Base-by-base conservation (phyloP, 1,284 basidiomycete genomes). In the Malassezia pachydermatis region DNA sequence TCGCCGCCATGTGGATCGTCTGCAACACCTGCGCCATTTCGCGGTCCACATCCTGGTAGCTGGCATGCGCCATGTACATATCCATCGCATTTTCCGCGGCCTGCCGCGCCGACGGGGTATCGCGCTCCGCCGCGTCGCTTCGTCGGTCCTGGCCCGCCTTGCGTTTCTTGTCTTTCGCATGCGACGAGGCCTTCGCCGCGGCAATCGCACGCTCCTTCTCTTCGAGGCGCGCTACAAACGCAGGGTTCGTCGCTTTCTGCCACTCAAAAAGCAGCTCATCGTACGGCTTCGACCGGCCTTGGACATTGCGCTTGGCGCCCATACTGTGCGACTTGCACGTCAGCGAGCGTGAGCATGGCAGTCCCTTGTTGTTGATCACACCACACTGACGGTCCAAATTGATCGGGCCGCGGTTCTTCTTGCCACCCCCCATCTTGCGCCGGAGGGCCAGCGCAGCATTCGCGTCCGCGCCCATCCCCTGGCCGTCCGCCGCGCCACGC, bases 321-420 rank as follows among this genome's bases (percentile, higher is more conserved):
- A 98, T 94, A 1, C 87, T 85, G 71, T 98, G 92, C 4, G 92
- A 89, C 74, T 98, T 98, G 78, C 92, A 98, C 0, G 92, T 96
- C 29, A 98, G 79, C 11, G 88, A 89, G 33, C 92, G 86, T n/a
- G 88, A 88, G 72, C 92, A 98, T 0, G 87, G 88, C 9, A 88
- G 76, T 37, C 80, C 80, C 72, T 95, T 95, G 75, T 95, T 90
- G 75, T 92, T 96, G 72, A 95, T 90, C 37, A 98, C 92, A 47
- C 94, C 92, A 63, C 92, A 98, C 64, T 96, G 89, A 55, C 81
- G 82, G 75, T 95, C 88, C 58, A 84, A 82, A 72, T 96, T 84
- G 46, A 68, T 51, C 11, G 66, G 63, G 5, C 58, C 58, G 17
- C 42, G 42, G 29, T 44, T 33, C 45, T 53, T 53, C 19, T 53